A percentile compares a stretch with the other conserved stretches of the same genome.
Evolutionary conservation across 768 basidiomycete species (phyloP).

Genomic region (Aureoboletus auriporus): DNA sequence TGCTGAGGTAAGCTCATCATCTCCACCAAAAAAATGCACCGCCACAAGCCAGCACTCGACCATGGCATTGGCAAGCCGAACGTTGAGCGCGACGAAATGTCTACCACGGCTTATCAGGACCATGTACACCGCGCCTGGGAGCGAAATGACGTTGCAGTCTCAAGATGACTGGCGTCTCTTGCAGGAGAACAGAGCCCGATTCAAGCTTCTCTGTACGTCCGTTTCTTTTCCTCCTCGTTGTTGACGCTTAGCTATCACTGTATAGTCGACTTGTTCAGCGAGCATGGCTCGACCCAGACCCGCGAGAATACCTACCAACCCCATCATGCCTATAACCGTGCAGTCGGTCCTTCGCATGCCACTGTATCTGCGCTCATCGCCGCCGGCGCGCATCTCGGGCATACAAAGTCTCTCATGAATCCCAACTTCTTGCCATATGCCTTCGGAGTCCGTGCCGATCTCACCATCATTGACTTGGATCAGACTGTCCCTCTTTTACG

Average conservation of each 20-base stretch:
- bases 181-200: conserved; percentile 54
- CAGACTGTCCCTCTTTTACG: conserved; percentile 89
- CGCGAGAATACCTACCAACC: conserved; percentile 68
- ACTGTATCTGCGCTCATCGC: conserved; percentile 90
- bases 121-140: conserved; percentile 29
- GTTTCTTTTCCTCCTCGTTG: conserved; percentile 14
- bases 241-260: conserved; percentile 10
- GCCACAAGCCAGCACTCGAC: conserved; percentile 22
- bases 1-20: conserved; percentile 53
- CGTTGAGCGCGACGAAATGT: conserved; percentile 24
- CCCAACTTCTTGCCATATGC: conserved; percentile 89
- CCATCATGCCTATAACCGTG: conserved; percentile 63
- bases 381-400: conserved; percentile 91
- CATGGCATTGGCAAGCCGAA: conserved; percentile 22
- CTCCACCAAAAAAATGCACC: conserved; percentile 25
- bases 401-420: conserved; percentile 78
- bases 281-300: conserved; percentile 76
- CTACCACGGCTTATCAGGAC: conserved; percentile 20
- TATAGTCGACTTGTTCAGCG: conserved; percentile 57
- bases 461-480: conserved; percentile 94
- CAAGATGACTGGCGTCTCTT: conserved; percentile 62
- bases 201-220: conserved; percentile 49
- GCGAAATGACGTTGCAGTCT: conserved; percentile 37
- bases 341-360: conserved; percentile 53
- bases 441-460: conserved; percentile 84